Evolutionary conservation across 2,329 filamentous ascomycete genomes (phyloP), one percentile per base, ranked within the genome.

Genomic region (Lachnellula subtilissima): DNA sequence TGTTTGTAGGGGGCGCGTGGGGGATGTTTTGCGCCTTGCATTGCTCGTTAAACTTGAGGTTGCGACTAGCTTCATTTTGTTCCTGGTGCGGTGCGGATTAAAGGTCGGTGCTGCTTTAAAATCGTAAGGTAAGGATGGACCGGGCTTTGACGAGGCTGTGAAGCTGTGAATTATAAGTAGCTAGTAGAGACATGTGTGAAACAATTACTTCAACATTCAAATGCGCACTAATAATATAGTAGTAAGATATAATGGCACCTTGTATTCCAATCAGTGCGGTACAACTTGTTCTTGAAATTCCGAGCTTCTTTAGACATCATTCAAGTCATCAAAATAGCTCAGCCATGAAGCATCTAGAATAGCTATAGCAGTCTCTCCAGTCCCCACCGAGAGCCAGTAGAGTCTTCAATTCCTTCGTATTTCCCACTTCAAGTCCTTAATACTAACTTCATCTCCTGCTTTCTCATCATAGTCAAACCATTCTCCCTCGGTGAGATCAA

Each of bases 381-480:
- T 23, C 5, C 11, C 14, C n/a, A 19, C 42, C 14, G 37, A 40
- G 37, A 15, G 37, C 37, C 5, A n/a, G 15, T 15, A 40, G 37
- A 15, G 25, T 23, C 35, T 47, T 62, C 43, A 71, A 52, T 67
- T 70, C 54, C 67, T 67, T 32, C 66, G 60, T 42, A 99, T 88
- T 63, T 91, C 86, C 91, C 91, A 99, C 59, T 83, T 89, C 54
- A 96, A 73, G 32, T 94, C 89, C 70, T 91, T 93, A 71, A 97
- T 91, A 72, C 89, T 94, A 48, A 97, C 92, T 72, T 97, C 92
- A 50, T 96, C 90, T 0, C 87, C 81, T 0, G 89, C 82, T 77
- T 97, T 97, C 74, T 97, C 92, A 65, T 97, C 92, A 67, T 97
- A 99, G 66, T 97, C 93, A 72, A 88, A 99, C 94, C 94, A 99